phyloP scores from a whole-genome alignment of 768 basidiomycete species.

The Floccularia luteovirens region DNA sequence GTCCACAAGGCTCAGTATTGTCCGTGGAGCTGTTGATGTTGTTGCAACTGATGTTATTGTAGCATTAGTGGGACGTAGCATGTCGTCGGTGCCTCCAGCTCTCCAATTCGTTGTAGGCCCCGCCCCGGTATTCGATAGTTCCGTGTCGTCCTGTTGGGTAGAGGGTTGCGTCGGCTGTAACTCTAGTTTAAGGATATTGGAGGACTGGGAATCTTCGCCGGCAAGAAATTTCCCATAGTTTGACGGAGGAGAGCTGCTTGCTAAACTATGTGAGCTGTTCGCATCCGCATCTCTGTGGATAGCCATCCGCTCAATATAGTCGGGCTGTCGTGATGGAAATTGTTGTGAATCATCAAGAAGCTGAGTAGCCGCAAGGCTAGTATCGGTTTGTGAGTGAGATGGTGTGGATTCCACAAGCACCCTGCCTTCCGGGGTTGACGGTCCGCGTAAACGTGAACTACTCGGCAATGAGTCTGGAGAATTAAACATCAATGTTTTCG shows the following conservation, averaged over 20 bases:
- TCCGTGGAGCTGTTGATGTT: slow-evolving; percentile 1
- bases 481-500: not conserved
- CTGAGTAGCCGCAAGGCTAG: slow-evolving; percentile 15
- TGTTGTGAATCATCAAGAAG: slow-evolving; percentile 9
- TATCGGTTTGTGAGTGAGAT: slow-evolving; percentile 24
- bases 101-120: too few species aligned
- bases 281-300: not conserved
- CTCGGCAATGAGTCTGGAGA: not conserved
- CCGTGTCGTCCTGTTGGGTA: slow-evolving; percentile 20
- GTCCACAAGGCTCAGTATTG: slow-evolving; percentile 7
- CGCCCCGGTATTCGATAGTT: slow-evolving; percentile 4
- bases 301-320: slow-evolving; percentile 2
- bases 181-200: slow-evolving; percentile 4
- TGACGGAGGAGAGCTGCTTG: slow-evolving; percentile 23
- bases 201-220: slow-evolving; percentile 11
- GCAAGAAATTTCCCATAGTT: slow-evolving; percentile 30
- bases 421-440: slow-evolving; percentile 9
- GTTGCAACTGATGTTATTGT: not conserved
- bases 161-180: slow-evolving; percentile 23
- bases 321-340: too few species aligned
- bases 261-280: not conserved
- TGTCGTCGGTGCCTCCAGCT: too few species aligned
- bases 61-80: too few species aligned
- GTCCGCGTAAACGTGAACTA: slow-evolving; percentile 5
- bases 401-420: slow-evolving; percentile 51